Evolutionary conservation across 768 basidiomycete genomes (phyloP).

Genomic region (Amanita polypyramis): DNA sequence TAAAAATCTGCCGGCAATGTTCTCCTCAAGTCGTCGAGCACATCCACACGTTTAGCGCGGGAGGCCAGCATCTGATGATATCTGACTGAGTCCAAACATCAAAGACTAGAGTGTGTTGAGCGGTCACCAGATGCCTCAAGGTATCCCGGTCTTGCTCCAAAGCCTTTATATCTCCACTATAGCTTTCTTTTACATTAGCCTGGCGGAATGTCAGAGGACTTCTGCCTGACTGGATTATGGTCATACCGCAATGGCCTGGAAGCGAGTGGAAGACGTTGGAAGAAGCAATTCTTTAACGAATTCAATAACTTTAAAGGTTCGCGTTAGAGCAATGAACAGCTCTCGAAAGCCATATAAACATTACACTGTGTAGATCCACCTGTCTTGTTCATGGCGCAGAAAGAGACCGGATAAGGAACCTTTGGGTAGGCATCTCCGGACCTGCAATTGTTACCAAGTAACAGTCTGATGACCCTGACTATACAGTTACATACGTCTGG

Average conservation of each 20-base stretch:
- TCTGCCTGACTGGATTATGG: not conserved
- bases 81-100: not conserved
- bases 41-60: not conserved
- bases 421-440: too few relatives aligned
- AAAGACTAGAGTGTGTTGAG: not conserved
- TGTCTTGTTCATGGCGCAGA: too few relatives aligned
- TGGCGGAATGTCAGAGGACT: not conserved
- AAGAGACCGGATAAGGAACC: too few relatives aligned
- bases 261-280: not conserved
- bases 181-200: not conserved
- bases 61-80: not conserved
- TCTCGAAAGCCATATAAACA: too few relatives aligned
- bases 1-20: not conserved
- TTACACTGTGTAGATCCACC: too few relatives aligned
- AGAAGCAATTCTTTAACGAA: not conserved
- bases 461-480: too few relatives aligned
- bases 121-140: not conserved
- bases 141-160: not conserved
- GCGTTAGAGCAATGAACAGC: too few relatives aligned
- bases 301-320: not conserved
- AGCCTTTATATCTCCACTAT: not conserved
- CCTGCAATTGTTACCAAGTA: too few relatives aligned
- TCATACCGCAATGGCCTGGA: not conserved
- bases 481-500: too few relatives aligned
- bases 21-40: not conserved